Base-by-base conservation (phyloP, 2,329 filamentous ascomycete genomes). In the Coleophoma crateriformis region DNA sequence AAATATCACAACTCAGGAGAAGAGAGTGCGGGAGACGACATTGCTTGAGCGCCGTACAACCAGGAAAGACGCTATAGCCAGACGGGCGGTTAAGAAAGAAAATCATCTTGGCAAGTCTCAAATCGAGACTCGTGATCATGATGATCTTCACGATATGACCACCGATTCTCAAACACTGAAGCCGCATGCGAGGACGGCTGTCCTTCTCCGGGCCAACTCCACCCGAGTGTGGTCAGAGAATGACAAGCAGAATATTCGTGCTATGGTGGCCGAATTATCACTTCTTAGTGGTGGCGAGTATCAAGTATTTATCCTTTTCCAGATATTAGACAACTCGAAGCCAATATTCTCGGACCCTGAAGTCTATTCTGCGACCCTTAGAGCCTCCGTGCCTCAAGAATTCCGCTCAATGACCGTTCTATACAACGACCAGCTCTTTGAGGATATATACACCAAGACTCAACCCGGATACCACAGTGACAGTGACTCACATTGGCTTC, bases 201-300 rank as follows among this genome's bases (percentile, higher is more conserved):
- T 95, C 10, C 68, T 96, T 6, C 76, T 95, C 35, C 82, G 90
- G 35, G 85, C 87, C 0, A 92, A 87, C 73, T 82, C 80, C 33
- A 85, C 82, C 49, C 90, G 88, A 64, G 66, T 79, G 27, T 96
- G 90, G 65, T 88, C 84, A 27, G 79, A 87, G 38, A 88, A 92
- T 61, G 88, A 92, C 63, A 81, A 87, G 61, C 82, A 91, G 64
- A 84, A 84, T 48, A 81, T 95, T 38, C 85, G 90, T 27, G 81
- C 90, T 34, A 78, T 95, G 62, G 81, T 95, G 57, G 85, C 81
- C 51, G 90, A 95, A 66, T 73, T 94, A 27, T 79, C 79, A 6
- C 73, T 95, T 50, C 82, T 84, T 52, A 86, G 86, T 14, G 88
- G 89, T 15, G 88, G 87, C 34, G 83, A 91, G 67, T 95, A 90